Percentiles rank a stretch among this genome's conserved stretches.
Conservation (phyloP, 2,329 filamentous ascomycete genomes). For the Sporothrix luriei region DNA sequence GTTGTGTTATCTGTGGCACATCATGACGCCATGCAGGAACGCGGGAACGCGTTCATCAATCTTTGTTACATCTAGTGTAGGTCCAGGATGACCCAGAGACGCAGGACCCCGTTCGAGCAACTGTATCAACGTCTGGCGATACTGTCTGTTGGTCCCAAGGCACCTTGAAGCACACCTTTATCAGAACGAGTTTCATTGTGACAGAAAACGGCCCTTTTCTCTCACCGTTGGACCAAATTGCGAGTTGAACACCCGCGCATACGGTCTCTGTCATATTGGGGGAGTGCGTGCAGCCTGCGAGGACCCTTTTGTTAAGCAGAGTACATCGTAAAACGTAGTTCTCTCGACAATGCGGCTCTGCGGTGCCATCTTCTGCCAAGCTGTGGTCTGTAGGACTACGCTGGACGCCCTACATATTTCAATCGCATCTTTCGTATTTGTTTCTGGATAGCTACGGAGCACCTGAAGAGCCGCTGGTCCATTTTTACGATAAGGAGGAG, state of each 20-base stretch:
- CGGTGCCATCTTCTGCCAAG: not conserved
- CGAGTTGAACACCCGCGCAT: not conserved
- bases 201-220: not conserved
- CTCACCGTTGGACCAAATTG: not conserved
- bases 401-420: not conserved
- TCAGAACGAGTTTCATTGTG: not conserved
- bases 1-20: not conserved
- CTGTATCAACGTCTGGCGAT: not conserved
- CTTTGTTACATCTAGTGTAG: not conserved
- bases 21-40: not conserved
- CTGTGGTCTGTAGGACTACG: not conserved
- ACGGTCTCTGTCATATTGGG: not conserved
- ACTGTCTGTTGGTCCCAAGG: not conserved
- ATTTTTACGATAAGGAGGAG: not conserved
- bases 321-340: not conserved
- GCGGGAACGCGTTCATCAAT: not conserved
- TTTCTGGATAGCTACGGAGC: no score
- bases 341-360: not conserved
- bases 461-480: not conserved
- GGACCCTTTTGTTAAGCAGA: not conserved
- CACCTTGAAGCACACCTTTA: not conserved
- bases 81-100: not conserved
- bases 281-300: not conserved
- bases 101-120: not conserved
- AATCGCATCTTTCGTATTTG: not conserved